Conservation (phyloP, 1,284 basidiomycete genomes). For the Ustilago hordei region DNA sequence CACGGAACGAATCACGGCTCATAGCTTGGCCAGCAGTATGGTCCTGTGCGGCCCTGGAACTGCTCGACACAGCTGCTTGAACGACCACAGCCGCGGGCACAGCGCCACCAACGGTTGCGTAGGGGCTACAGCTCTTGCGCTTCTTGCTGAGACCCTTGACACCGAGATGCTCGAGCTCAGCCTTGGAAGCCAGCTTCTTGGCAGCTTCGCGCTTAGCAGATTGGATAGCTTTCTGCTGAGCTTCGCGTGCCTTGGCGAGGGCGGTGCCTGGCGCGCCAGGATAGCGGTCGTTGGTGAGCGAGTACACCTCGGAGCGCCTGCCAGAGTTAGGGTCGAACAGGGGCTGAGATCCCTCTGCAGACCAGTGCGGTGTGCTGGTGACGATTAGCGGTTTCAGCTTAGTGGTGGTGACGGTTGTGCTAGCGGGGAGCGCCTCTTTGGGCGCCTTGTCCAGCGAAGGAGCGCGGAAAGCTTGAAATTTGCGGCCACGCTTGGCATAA, state of each 20-base stretch:
- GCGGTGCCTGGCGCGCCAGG: conserved; percentile 64
- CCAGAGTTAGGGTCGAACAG: conserved; percentile 48
- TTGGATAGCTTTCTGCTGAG: conserved; percentile 42
- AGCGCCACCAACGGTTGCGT: conserved; percentile 36
- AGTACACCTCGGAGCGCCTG: conserved; percentile 53
- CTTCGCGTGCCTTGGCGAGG: conserved; percentile 58
- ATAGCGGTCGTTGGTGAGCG: conserved; percentile 64
- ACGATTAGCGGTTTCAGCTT: conserved; percentile 38
- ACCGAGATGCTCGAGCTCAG: conserved; percentile 63
- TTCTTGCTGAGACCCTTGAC: conserved; percentile 62
- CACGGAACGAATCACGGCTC: conserved; percentile 43
- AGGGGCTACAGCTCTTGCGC: conserved; percentile 64
- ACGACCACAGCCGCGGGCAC: neutral
- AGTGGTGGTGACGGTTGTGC: neutral
- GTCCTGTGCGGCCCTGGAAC: conserved; percentile 13
- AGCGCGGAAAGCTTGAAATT: conserved; percentile 47
- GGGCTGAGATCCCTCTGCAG: conserved; percentile 45
- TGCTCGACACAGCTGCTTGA: conserved; percentile 18
- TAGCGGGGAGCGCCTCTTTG: neutral
- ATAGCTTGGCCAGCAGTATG: conserved; percentile 21
- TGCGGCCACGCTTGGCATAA: conserved; percentile 38
- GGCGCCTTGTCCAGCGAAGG: conserved; percentile 20
- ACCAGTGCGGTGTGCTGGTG: conserved; percentile 49
- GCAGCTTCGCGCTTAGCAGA: conserved; percentile 52
- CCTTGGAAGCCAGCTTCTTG: conserved; percentile 54